Evolutionary conservation across 2,329 filamentous ascomycete species (phyloP), one percentile per base, ranked within the genome.

Genomic region (Magnaporthiopsis incrustans): DNA sequence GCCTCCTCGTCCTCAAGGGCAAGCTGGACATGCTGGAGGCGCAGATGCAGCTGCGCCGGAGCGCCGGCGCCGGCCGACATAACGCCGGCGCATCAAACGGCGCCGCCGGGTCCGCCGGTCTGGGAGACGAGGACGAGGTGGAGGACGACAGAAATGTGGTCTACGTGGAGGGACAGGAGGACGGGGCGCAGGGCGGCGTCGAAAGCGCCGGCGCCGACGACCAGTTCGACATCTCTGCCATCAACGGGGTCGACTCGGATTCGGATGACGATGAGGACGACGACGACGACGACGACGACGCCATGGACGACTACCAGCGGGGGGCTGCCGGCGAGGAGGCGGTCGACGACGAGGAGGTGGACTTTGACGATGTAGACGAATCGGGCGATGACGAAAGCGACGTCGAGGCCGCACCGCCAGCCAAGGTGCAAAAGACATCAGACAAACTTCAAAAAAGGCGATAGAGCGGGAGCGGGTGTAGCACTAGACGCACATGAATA

Each of bases 21-120:
- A 97, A 97, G 77, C 82, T 99, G 38, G 94, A 98, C 73, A 91
- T 99, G 85, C 82, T 98, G 61, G 90, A 95, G 71, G 89, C 91
- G 8, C 95, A 99, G 77, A 88, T 98, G 75, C 86, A 91, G 70
- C 79, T 97, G 70, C 83, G 95, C 61, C 86, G 76, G 67, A 74
- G 65, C 66, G 72, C 64, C 67, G 73, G 68, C 64, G 74, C 6
- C 61, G 61, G 32, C 66, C 68, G 8, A 71, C 68, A 60, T 35
- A 53, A 63, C 18, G 64, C 59, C 57, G 68, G 75, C 66, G 69
- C 73, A 56, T 71, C 73, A 33, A 73, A 76, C 60, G 75, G 75
- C 57, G 56, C 77, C 71, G 68, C 69, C 57, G 68, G 74, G 71
- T 67, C 77, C 75, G 64, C 77, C 78, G 18, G 74, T 74, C 18